A percentile compares a stretch with the other conserved stretches of the same genome.
Evolutionary conservation across 495 filamentous ascomycete genomes (phyloP).

Genomic region (Penicillium manginii): DNA sequence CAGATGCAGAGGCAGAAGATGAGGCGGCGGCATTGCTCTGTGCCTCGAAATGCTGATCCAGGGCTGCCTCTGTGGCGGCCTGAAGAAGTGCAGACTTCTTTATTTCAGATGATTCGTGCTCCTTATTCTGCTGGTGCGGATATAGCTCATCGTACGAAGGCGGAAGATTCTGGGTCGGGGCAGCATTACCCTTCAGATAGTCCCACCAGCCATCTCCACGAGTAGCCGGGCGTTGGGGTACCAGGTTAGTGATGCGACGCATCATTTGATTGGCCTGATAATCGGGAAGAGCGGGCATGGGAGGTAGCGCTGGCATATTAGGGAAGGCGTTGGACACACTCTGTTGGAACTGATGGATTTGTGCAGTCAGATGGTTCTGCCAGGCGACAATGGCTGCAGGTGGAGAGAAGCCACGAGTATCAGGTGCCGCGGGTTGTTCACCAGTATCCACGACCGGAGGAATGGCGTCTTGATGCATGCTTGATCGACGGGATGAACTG

Average conservation of each 20-base stretch:
- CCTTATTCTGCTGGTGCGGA: conserved; percentile 54
- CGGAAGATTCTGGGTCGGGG: conserved; percentile 53
- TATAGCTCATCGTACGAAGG: conserved; percentile 85
- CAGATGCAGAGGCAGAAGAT: conserved; percentile 15
- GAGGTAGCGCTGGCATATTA: conserved; percentile 62
- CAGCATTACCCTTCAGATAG: conserved; percentile 56
- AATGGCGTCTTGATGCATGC: conserved; percentile 45
- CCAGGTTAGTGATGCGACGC: conserved; percentile 73
- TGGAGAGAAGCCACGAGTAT: conserved; percentile 51
- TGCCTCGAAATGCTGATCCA: conserved; percentile 69
- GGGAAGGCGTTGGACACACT: conserved; percentile 69
- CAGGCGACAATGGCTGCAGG: conserved; percentile 70
- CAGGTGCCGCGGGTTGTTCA: conserved; percentile 34
- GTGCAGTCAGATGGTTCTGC: conserved; percentile 74
- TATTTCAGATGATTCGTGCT: conserved; percentile 49
- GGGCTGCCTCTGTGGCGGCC: conserved; percentile 65
- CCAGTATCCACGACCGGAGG: conserved; percentile 21
- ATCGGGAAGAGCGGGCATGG: conserved; percentile 66
- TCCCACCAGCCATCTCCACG: conserved; percentile 70
- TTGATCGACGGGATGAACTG: conserved; percentile 47
- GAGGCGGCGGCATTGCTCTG: conserved; percentile 48
- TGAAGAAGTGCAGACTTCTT: conserved; percentile 65
- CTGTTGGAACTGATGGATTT: conserved; percentile 81
- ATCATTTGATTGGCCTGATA: conserved; percentile 76
- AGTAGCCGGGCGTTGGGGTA: conserved; percentile 59